Percentiles rank a stretch among this genome's conserved stretches.
These are phyloP conservation scores for Kentomonas sorsogonicus DNA, from an alignment of 208 protist genomes.

Conservation along the genomic window DNA sequence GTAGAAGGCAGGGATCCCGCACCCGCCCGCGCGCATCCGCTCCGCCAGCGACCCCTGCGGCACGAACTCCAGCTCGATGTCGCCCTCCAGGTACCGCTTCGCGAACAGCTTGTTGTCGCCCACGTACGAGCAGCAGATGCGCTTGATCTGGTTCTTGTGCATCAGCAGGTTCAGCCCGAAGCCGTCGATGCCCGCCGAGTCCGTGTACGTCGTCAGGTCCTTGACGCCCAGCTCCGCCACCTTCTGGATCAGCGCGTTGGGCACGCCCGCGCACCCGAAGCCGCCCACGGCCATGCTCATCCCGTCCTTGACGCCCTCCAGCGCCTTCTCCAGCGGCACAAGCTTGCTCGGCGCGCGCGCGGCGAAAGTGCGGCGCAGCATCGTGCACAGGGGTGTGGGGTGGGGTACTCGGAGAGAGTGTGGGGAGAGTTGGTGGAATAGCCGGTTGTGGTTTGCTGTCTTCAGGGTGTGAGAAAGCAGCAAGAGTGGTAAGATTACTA, in stretches of 20 bases:
- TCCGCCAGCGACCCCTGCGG: constrained; percentile 96
- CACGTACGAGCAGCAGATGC: constrained; percentile 93
- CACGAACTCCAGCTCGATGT: constrained; percentile 95
- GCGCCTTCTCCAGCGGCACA: constrained; percentile 56
- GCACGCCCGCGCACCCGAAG: constrained; percentile 95
- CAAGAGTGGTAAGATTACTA: no score
- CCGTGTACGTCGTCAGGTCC: constrained; percentile 92
- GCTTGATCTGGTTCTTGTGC: constrained; percentile 80
- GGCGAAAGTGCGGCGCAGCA: constrained; percentile 59
- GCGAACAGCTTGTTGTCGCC: constrained; percentile 95
- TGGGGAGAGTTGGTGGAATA: no score
- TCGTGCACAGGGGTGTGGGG: constrained; percentile 11
- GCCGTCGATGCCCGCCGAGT: constrained; percentile 94
- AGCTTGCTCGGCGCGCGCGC: constrained; percentile 65
- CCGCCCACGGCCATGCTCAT: constrained; percentile 88
- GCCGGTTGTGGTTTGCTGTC: no score
- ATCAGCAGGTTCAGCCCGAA: constrained; percentile 95
- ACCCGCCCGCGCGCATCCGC: constrained; percentile 91
- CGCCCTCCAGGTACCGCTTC: constrained; percentile 91
- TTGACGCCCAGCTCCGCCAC: constrained; percentile 82
- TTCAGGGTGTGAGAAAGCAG: no score
- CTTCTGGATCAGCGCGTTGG: constrained; percentile 89
- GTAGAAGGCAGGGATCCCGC: constrained; percentile 97
- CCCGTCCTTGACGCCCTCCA: constrained; percentile 66
- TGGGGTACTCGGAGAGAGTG: neutral